A percentile compares a stretch with the other conserved stretches of the same genome.
These are phyloP conservation scores for Blastocystis sp. DNA, from an alignment of 352 stramenopile genomes.

Conservation along the genomic window DNA sequence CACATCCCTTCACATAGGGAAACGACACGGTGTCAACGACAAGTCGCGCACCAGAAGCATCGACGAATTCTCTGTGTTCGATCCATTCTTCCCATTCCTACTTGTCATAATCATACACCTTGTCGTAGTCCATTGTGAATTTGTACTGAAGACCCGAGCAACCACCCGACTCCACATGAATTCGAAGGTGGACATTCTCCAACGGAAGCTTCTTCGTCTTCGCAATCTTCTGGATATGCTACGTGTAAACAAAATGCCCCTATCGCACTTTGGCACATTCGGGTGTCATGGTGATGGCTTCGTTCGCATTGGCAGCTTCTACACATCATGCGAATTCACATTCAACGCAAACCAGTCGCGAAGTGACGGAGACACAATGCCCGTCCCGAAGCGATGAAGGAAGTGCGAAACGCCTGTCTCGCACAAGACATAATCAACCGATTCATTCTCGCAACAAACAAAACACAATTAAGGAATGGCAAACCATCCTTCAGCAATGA, in stretches of 20 bases:
- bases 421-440: too few species aligned
- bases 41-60: constrained; percentile 28
- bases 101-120: constrained; percentile 41
- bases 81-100: background rate
- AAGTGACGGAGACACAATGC: background rate
- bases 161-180: constrained; percentile 37
- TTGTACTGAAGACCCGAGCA: constrained; percentile 54
- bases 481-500: constrained; percentile 14
- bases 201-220: constrained; percentile 9
- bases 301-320: background rate
- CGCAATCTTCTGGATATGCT: constrained; percentile 33
- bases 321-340: background rate
- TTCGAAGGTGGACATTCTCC: constrained; percentile 1
- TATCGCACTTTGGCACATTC: constrained; percentile 27
- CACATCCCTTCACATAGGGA: constrained; percentile 30
- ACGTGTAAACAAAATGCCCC: background rate
- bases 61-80: constrained; percentile 10
- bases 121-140: constrained; percentile 55
- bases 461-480: constrained; percentile 11
- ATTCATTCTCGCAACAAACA: background rate
- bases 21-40: constrained; percentile 44
- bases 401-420: background rate
- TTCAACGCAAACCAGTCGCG: background rate
- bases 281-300: constrained; percentile 1
- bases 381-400: background rate